phyloP scores from a whole-genome alignment of 139 green algal genomes.

The Chlorella sp. region DNA sequence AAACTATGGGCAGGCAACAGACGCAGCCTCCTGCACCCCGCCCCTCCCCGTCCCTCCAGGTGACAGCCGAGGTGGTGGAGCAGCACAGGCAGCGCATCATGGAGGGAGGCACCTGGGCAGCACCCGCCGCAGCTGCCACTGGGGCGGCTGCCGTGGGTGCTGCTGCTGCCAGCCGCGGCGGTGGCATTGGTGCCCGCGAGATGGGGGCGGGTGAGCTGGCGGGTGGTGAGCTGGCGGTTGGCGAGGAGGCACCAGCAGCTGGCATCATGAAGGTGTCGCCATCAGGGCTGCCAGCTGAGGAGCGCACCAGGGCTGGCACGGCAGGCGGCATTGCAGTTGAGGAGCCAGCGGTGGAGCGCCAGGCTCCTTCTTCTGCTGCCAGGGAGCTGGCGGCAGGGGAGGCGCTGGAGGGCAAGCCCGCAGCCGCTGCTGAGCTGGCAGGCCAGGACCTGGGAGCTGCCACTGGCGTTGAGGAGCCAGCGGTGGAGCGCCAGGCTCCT shows the following conservation, averaged over 20 bases:
- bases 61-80: not conserved
- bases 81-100: not conserved
- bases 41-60: not conserved
- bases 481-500: not conserved
- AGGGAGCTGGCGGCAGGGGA: not conserved
- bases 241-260: not conserved
- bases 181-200: not conserved
- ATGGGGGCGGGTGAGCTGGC: not conserved
- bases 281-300: not conserved
- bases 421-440: not conserved
- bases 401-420: not conserved
- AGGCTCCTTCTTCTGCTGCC: not conserved
- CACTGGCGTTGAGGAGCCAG: not conserved
- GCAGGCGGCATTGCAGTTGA: not conserved
- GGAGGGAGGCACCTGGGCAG: not conserved
- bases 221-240: not conserved
- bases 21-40: not conserved
- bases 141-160: not conserved
- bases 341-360: not conserved
- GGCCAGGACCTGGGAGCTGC: not conserved
- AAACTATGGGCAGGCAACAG: too few species aligned
- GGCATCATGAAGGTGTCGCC: not conserved
- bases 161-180: not conserved
- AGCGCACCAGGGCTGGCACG: not conserved
- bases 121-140: not conserved